A percentile compares a stretch with the other conserved stretches of the same genome.
Evolutionary conservation across 441 rosid genomes (phyloP).

Genomic region (Brassica hybrid): DNA sequence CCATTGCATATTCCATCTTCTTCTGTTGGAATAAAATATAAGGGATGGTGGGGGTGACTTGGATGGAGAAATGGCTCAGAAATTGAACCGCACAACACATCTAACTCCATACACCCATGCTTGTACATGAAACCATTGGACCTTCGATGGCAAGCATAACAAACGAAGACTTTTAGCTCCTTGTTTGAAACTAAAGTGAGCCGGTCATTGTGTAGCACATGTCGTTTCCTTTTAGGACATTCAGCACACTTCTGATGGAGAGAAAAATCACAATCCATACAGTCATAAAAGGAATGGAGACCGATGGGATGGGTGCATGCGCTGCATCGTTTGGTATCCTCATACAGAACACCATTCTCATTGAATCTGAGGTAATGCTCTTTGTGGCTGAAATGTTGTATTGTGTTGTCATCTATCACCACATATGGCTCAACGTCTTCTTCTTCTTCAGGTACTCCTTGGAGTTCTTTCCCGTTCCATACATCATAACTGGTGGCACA

Average conservation of each 20-base stretch:
- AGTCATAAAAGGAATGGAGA: too few species aligned
- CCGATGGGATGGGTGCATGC: too few species aligned
- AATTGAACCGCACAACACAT: conserved; percentile 6
- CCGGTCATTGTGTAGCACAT: neutral
- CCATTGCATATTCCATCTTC: neutral
- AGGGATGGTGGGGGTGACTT: neutral
- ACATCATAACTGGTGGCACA: conserved; percentile 7
- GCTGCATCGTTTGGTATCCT: neutral
- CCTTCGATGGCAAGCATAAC: too few species aligned
- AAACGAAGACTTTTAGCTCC: neutral
- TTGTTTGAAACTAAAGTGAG: neutral
- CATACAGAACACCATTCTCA: neutral
- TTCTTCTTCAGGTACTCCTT: neutral
- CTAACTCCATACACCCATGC: neutral
- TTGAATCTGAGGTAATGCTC: neutral
- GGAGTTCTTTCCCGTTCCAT: conserved; percentile 4
- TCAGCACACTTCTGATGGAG: neutral
- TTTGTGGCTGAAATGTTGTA: conserved; percentile 5
- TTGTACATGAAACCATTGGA: conserved; percentile 33
- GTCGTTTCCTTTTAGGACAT: neutral
- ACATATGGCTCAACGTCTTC: neutral
- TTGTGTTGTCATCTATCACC: neutral
- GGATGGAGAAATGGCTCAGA: neutral
- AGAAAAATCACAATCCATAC: too few species aligned
- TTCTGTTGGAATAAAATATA: neutral